A percentile compares a stretch with the other conserved stretches of the same genome.
phyloP scores from a whole-genome alignment of 331 rosid species.

The Ulmus americana region DNA sequence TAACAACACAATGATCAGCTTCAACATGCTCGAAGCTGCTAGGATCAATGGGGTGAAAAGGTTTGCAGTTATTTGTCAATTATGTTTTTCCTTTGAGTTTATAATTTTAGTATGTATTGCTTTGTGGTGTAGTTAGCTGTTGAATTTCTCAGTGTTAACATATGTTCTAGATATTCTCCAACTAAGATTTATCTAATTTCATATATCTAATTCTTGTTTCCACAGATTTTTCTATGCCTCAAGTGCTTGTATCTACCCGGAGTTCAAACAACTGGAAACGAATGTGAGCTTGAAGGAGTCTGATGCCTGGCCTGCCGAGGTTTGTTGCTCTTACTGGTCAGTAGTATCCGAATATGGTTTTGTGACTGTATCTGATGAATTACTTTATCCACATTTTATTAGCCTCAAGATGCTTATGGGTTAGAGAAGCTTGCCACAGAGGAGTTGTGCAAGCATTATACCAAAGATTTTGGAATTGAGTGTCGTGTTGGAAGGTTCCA shows the following conservation, averaged over 20 bases:
- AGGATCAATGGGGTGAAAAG: slow-evolving; percentile 86
- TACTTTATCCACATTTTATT: slow-evolving; percentile 14
- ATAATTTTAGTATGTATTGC: background rate
- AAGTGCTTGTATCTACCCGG: slow-evolving; percentile 96
- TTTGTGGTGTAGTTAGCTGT: background rate
- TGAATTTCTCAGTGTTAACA: background rate
- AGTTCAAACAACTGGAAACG: slow-evolving; percentile 87
- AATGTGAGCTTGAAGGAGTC: slow-evolving; percentile 97
- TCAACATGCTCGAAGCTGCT: slow-evolving; percentile 92
- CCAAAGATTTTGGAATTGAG: slow-evolving; percentile 86
- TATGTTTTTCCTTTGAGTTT: background rate
- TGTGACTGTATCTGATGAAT: slow-evolving; percentile 7
- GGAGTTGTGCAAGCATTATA: slow-evolving; percentile 95
- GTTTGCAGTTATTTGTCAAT: slow-evolving; percentile 33
- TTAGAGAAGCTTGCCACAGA: slow-evolving; percentile 98
- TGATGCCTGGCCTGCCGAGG: slow-evolving; percentile 99
- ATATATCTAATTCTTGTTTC: background rate
- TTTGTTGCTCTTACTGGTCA: slow-evolving; percentile 26
- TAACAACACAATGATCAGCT: slow-evolving; percentile 96
- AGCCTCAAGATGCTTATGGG: slow-evolving; percentile 99
- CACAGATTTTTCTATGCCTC: slow-evolving; percentile 89
- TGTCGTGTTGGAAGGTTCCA: slow-evolving; percentile 96
- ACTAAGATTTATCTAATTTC: background rate
- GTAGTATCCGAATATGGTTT: slow-evolving; percentile 8
- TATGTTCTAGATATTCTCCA: background rate